A percentile compares a stretch with the other conserved stretches of the same genome.
These are phyloP conservation scores for Corymbia calophylla DNA, from an alignment of 441 rosid genomes.

Conservation along the genomic window DNA sequence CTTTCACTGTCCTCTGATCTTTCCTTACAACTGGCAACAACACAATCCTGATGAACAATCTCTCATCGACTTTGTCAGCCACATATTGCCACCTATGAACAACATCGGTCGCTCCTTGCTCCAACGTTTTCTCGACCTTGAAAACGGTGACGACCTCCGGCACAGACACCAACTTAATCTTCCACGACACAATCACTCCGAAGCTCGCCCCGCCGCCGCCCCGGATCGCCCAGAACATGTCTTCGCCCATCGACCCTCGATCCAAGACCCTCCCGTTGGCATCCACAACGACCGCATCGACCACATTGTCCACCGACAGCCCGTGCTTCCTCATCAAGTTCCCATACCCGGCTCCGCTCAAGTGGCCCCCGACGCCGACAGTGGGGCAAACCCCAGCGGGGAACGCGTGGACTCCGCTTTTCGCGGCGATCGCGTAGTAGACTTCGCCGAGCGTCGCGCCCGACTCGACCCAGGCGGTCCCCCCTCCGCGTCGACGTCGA, in stretches of 20 bases:
- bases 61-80: background rate
- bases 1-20: background rate
- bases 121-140: background rate
- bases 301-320: slow-evolving; percentile 1
- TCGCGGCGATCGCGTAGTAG: background rate
- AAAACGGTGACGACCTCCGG: background rate
- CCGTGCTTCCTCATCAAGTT: slow-evolving; percentile 2
- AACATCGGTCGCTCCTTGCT: background rate
- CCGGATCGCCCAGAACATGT: slow-evolving; percentile 1
- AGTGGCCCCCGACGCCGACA: background rate
- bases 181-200: background rate
- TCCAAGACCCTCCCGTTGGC: background rate
- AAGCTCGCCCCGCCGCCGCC: slow-evolving; percentile 2
- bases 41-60: background rate
- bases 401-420: background rate
- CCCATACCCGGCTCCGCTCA: background rate
- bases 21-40: background rate
- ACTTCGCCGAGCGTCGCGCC: background rate
- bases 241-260: background rate
- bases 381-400: slow-evolving; percentile 1
- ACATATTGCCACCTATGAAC: slow-evolving; percentile 1
- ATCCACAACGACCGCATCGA: slow-evolving; percentile 1
- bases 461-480: background rate
- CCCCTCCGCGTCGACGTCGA: background rate
- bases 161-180: background rate